Evolutionary conservation across 257 asterid genomes (phyloP), one percentile per base, ranked within the genome.

Genomic region (Solanum peruvianum): DNA sequence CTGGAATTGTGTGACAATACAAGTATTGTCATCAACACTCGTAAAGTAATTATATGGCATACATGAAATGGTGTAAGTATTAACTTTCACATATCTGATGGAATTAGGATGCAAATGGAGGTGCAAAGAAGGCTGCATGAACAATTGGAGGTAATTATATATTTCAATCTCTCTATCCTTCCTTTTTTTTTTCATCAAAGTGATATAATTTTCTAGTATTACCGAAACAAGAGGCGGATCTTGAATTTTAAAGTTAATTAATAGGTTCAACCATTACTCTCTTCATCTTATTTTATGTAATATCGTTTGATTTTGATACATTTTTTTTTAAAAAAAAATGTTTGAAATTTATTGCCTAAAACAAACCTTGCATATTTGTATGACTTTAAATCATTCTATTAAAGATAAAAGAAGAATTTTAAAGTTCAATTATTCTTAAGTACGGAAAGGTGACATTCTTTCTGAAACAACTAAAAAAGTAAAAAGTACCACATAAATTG

Each of bases 21-120:
- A 47, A 47, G 42, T 47, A 27, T 16, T 47, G 37, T 33, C 5
- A 33, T 4, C 5, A 33, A 33, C 35, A 33, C 35, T 33, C 1
- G 35, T 33, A 33, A 33, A 33, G 88, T 33, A 87, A 64, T 93
- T 16, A 88, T 27, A 70, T 47, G 84, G 29, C 47, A 62, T 82
- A 45, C 70, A 72, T 88, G 82, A 86, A 87, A 86, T 91, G 69
- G 82, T 91, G 86, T 78, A 85, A 89, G 86, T 92, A 92, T 83
- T 93, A 89, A 92, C 86, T 58, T 86, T 89, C 90, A 89, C 31
- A 75, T 89, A 84, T 89, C 86, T 93, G 89, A 93, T 94, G 90
- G 90, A 91, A 92, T 91, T 87, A 95, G 99, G 98, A 97, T 96
- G 99, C 99, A 97, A 91, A 95, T 95, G 98, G 99, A 97, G 89